Evolutionary conservation across 306 rosid genomes (phyloP), one percentile per base, ranked within the genome.

Genomic region (Dalbergia oliveri): DNA sequence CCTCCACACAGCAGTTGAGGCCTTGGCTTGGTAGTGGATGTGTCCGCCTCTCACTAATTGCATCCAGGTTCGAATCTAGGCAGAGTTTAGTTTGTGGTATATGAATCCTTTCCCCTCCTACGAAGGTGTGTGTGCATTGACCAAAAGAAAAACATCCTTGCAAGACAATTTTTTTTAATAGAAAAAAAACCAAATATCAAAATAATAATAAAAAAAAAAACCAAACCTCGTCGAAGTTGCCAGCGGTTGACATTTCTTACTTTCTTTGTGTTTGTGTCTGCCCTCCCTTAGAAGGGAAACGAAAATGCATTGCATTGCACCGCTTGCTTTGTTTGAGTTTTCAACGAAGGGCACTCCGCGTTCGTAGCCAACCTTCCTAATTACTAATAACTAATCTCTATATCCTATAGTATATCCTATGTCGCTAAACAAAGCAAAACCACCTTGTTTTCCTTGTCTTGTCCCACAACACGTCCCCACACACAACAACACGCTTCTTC

Each of bases 291-390:
- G 3, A 5, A 3, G 19, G 19, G 49, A 62, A 61, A 31, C 0
- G 79, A 74, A 74, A 21, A 43, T 31, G 79, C 19, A 47, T 4
- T 6, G 5, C 41, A 4, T 37, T 6, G 41, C 31, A 43, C 21
- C 63, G 3, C 4, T 56, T 44, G 11, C 50, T 44, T 10, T 2
- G 12, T 4, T 41, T 23, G 43, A n/a, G 5, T 12, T 75, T 58
- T 9, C 34, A 81, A 54, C 61, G 51, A 67, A 41, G 9, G 77
- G 79, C 86, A 37, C 50, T 51, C 54, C 88, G 88, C 78, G 11
- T 85, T 51, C 39, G 1, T 67, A 81, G 85, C 60, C 56, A 65
- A 76, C 18, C 23, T 37, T 37, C 41, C 31, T 1, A 37, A 4
- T 4, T 37, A 0, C 8, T 37, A 6, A 37, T 76, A 71, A 73